Base-by-base conservation (phyloP, 2,329 filamentous ascomycete genomes). In the Hymenoscyphus albidus region DNA sequence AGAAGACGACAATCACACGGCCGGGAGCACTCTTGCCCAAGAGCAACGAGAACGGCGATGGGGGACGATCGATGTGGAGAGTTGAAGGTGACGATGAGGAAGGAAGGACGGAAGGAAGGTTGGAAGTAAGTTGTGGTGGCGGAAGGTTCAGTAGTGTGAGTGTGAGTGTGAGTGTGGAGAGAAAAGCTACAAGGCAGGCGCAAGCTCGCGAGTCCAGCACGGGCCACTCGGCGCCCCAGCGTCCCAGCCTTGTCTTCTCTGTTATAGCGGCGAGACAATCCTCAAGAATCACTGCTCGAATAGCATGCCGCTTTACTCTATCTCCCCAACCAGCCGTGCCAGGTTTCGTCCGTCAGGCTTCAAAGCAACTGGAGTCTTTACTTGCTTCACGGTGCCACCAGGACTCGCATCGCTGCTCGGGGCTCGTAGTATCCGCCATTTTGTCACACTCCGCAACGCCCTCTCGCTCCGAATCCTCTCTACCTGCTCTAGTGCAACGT, bases 21-120 rank as follows among this genome's bases (percentile, higher is more conserved):
- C 32, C 31, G 42, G 38, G 60, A 65, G 55, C 63, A 60, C 59
- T 64, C 67, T 63, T 64, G 62, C 58, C 44, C 64, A 14, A 40
- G 56, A 63, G 64, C 58, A 35, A 63, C 58, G 64, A 61, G 48
- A 60, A 58, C 57, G 56, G 22, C 42, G 60, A 31, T 56, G 62
- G 61, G 51, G 38, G n/a, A 59, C 55, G 51, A 56, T 27, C 27
- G 27, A 58, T 54, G 39, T 54, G 13, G 58, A 22, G 32, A 60
- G 44, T 44, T 32, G 63, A 51, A 48, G 40, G 54, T 40, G 44
- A 58, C 42, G 31, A 42, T 59, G 55, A 51, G 35, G 55, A 51
- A 56, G 62, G 54, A 40, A 56, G 59, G 38, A 62, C 16, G 56
- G 59, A 51, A 27, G 58, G 55, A 62, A 39, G 39, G n/a, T 54